phyloP scores from a whole-genome alignment of 306 rosid species.

The Mimosa bimucronata region DNA sequence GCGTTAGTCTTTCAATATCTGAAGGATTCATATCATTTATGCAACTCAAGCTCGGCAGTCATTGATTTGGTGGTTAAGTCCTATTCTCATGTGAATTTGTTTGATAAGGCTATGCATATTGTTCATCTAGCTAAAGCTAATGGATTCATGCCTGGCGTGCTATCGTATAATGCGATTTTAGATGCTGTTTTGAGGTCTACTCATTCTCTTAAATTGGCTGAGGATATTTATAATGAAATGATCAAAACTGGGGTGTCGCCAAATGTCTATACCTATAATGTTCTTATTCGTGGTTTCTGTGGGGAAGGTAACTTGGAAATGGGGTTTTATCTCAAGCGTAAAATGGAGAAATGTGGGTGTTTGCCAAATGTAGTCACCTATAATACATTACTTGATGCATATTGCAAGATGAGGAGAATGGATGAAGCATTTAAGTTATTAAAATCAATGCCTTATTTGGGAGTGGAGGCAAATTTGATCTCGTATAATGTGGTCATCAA shows the following conservation, averaged over 20 bases:
- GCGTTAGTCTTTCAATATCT: conserved; percentile 57
- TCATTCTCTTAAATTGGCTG: conserved; percentile 46
- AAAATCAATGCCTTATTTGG: conserved; percentile 54
- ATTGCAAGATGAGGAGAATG: conserved; percentile 56
- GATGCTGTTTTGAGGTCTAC: conserved; percentile 54
- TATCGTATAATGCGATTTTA: conserved; percentile 71
- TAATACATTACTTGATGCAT: conserved; percentile 71
- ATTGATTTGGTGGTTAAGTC: conserved; percentile 77
- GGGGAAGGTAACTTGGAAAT: conserved; percentile 53
- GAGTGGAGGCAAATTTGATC: conserved; percentile 75
- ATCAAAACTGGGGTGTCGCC: conserved; percentile 60
- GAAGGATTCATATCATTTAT: conserved; percentile 53
- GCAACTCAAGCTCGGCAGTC: conserved; percentile 70
- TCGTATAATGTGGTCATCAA: conserved; percentile 78
- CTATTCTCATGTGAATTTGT: conserved; percentile 56
- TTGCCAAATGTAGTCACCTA: conserved; percentile 75
- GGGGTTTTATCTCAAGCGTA: conserved; percentile 52
- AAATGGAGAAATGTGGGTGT: conserved; percentile 76
- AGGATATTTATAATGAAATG: conserved; percentile 67
- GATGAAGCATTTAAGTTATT: conserved; percentile 63
- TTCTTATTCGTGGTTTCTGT: conserved; percentile 74
- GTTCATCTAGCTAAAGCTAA: conserved; percentile 57
- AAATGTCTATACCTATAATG: conserved; percentile 73
- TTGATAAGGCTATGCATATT: conserved; percentile 54
- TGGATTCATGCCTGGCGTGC: conserved; percentile 68